A percentile compares a stretch with the other conserved stretches of the same genome.
These are phyloP conservation scores for Phytophthora fragariaefolia DNA, from an alignment of 352 stramenopile species.

Conservation along the genomic window DNA sequence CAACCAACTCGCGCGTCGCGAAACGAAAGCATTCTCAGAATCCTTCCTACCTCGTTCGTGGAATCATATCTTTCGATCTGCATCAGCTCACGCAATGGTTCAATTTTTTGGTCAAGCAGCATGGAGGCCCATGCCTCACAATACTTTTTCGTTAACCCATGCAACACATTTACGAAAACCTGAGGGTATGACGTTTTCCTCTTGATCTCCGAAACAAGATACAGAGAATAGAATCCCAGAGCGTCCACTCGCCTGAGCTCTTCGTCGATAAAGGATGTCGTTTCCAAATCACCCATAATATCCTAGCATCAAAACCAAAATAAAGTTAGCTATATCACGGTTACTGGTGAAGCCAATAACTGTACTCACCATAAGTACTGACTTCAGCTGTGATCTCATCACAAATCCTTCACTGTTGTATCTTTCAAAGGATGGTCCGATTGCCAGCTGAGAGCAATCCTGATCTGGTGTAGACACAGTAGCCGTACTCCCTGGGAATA, in stretches of 20 bases:
- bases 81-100: conserved; percentile 64
- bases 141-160: conserved; percentile 64
- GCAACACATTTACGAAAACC: conserved; percentile 62
- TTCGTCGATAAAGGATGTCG: conserved; percentile 68
- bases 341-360: not conserved
- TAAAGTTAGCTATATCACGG: not conserved
- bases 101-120: conserved; percentile 68
- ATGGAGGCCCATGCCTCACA: conserved; percentile 71
- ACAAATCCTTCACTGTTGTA: conserved; percentile 36
- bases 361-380: conserved; percentile 46
- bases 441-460: conserved; percentile 5
- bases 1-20: too few species aligned
- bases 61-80: conserved; percentile 72
- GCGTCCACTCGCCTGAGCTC: conserved; percentile 49
- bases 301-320: too few species aligned
- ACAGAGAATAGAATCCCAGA: conserved; percentile 66
- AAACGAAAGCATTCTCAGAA: too few species aligned
- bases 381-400: conserved; percentile 26
- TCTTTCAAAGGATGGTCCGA: conserved; percentile 39
- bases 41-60: conserved; percentile 78
- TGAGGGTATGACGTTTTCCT: conserved; percentile 43
- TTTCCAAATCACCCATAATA: conserved; percentile 26
- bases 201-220: conserved; percentile 59
- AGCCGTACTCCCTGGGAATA: conserved; percentile 52
- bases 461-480: conserved; percentile 31